A percentile compares a stretch with the other conserved stretches of the same genome.
These are phyloP conservation scores for Aspergillus sclerotioniger DNA, from an alignment of 495 filamentous ascomycete genomes.

Conservation along the genomic window DNA sequence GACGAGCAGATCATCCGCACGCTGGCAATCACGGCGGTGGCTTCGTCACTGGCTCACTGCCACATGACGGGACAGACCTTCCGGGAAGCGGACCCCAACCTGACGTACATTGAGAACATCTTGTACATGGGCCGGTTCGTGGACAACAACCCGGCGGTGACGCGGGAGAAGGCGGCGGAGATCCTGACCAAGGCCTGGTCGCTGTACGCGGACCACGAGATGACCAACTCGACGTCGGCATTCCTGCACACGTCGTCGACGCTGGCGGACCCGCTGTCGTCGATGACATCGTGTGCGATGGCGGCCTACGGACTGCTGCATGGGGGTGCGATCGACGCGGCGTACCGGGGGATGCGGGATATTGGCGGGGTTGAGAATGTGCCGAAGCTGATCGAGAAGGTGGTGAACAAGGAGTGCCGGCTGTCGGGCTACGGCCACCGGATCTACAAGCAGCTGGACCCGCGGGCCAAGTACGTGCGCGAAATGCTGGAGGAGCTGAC, in stretches of 20 bases:
- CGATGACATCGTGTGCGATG: slow-evolving; percentile 34
- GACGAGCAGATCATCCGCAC: background rate
- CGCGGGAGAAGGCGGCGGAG: slow-evolving; percentile 16
- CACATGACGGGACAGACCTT: slow-evolving; percentile 18
- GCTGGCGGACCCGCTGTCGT: slow-evolving; percentile 44
- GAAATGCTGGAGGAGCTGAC: slow-evolving; percentile 34
- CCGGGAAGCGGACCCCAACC: slow-evolving; percentile 32
- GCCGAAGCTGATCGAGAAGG: slow-evolving; percentile 37
- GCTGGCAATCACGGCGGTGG: background rate
- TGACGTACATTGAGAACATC: slow-evolving; percentile 43
- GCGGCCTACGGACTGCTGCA: slow-evolving; percentile 51
- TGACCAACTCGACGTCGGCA: slow-evolving; percentile 52
- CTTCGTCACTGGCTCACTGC: background rate
- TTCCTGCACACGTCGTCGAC: slow-evolving; percentile 50
- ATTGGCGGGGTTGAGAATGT: slow-evolving; percentile 47
- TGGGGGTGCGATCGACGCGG: slow-evolving; percentile 51
- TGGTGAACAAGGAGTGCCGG: slow-evolving; percentile 47
- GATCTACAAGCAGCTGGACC: slow-evolving; percentile 50
- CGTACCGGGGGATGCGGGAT: slow-evolving; percentile 41
- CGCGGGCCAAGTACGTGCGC: slow-evolving; percentile 40
- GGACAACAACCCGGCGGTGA: slow-evolving; percentile 17
- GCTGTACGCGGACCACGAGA: slow-evolving; percentile 51
- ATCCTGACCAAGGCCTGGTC: slow-evolving; percentile 16
- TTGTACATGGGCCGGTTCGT: slow-evolving; percentile 44
- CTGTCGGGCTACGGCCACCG: slow-evolving; percentile 57